These are phyloP conservation scores for Aspergillus sp. DNA, from an alignment of 2,329 filamentous ascomycete genomes.

Conservation along the genomic window DNA sequence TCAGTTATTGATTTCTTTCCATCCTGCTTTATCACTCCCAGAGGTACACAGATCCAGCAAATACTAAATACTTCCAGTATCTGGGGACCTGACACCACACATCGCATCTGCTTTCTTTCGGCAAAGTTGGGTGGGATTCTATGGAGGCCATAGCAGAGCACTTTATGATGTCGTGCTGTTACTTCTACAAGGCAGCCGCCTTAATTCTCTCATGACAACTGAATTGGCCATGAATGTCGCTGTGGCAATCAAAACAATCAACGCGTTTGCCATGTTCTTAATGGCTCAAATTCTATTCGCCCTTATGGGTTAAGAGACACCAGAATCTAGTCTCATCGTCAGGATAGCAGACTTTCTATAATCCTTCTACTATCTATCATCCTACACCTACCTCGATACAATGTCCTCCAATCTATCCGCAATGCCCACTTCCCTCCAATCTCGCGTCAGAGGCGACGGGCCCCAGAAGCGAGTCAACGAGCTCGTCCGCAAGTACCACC, in stretches of 20 bases:
- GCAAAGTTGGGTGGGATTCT: background rate
- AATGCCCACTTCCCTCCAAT: background rate
- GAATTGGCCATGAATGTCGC: background rate
- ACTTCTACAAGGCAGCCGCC: background rate
- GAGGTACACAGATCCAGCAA: background rate
- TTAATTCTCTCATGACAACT: background rate
- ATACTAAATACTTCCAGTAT: background rate
- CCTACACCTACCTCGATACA: background rate
- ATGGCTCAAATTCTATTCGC: background rate
- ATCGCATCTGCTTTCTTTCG: background rate
- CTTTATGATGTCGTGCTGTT: background rate
- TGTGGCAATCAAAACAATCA: background rate
- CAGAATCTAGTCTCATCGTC: background rate
- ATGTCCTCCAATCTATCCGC: background rate
- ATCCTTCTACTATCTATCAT: background rate
- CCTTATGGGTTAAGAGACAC: background rate
- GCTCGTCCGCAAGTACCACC: slow-evolving; percentile 30
- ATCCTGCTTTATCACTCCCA: background rate
- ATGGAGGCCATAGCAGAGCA: background rate
- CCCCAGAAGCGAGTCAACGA: slow-evolving; percentile 18
- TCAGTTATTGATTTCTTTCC: background rate
- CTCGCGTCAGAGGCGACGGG: background rate
- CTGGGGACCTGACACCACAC: background rate
- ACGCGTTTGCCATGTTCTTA: background rate
- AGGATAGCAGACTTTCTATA: background rate